These are phyloP conservation scores for Aspergillus pseudonomiae DNA, from an alignment of 2,329 filamentous ascomycete genomes.

Conservation along the genomic window DNA sequence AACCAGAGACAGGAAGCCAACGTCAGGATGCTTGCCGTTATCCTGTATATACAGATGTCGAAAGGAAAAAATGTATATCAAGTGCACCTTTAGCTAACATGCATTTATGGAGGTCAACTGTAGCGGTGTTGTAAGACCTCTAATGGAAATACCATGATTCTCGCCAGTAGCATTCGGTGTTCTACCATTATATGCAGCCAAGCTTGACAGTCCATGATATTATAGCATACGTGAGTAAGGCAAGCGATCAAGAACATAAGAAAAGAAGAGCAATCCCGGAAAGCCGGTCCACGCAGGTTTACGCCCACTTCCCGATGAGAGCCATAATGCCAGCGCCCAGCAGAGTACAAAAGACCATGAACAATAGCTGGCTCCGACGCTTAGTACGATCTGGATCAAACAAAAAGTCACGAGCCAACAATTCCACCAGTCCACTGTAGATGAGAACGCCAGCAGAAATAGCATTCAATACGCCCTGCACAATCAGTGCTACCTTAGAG, in stretches of 20 bases:
- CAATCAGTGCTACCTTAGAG: slow-evolving; percentile 46
- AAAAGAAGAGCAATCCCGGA: background rate
- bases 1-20: too few relatives aligned
- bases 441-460: slow-evolving; percentile 54
- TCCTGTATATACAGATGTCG: too few relatives aligned
- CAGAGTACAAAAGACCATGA: slow-evolving; percentile 46
- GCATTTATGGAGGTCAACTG: too few relatives aligned
- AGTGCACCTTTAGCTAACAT: too few relatives aligned
- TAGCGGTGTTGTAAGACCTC: too few relatives aligned
- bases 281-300: slow-evolving; percentile 58
- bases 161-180: too few relatives aligned
- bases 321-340: slow-evolving; percentile 53
- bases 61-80: too few relatives aligned
- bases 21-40: too few relatives aligned
- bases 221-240: too few relatives aligned
- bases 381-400: slow-evolving; percentile 52
- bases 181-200: too few relatives aligned
- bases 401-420: slow-evolving; percentile 54
- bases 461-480: slow-evolving; percentile 51
- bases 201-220: too few relatives aligned
- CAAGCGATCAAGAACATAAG: background rate
- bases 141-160: too few relatives aligned
- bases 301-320: slow-evolving; percentile 56
- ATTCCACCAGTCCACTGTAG: slow-evolving; percentile 55
- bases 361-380: slow-evolving; percentile 39